Evolutionary conservation across 352 stramenopile genomes (phyloP), one percentile per base, ranked within the genome.

Genomic region (Halophytophthora batemanensis): DNA sequence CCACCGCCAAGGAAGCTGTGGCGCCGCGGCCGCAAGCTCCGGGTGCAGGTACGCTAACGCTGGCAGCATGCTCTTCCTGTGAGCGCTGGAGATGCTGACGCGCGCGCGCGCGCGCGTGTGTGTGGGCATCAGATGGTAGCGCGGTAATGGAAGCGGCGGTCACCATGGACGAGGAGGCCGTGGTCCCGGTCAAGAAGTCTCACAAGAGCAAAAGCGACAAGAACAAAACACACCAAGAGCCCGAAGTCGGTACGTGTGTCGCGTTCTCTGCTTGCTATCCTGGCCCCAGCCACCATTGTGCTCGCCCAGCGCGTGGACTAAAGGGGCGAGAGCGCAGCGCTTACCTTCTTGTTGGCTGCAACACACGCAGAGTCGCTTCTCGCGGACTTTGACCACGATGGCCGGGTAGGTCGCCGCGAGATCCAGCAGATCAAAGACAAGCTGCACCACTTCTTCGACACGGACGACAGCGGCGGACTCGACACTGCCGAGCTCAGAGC

Each of bases 401-500:
- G 82, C 42, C 70, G 60, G 43, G 82, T 93, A n/a, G 80, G 76
- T 42, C 70, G 62, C 42, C 74, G 61, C 19, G 82, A 93, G 62
- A 87, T 93, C 59, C 69, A 89, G 39, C 67, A 78, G 36, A 86
- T 93, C 55, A 89, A 90, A 49, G 71, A 88, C 59, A 91, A 89
- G 23, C 56, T 93, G 48, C 82, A 93, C 41, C 68, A 88, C 37
- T 71, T 87, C 29, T 77, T 93, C 41, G 82, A 93, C 54, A 73
- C 68, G 13, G 82, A 93, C 53, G 78, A 80, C 18, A 93, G 82
- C 59, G 82, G 82, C 17, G 71, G 77, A 10, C 71, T 91, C 56
- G 82, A 93, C 42, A 57, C 82, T 2, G 75, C 71, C 4, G 82
- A 93, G 57, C 83, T 93, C 57, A 74, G 79, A 41, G 73, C 48